Percentiles rank a stretch among this genome's conserved stretches.
These are phyloP conservation scores for Scytalidium lignicola DNA, from an alignment of 2,329 filamentous ascomycete genomes.

Conservation along the genomic window DNA sequence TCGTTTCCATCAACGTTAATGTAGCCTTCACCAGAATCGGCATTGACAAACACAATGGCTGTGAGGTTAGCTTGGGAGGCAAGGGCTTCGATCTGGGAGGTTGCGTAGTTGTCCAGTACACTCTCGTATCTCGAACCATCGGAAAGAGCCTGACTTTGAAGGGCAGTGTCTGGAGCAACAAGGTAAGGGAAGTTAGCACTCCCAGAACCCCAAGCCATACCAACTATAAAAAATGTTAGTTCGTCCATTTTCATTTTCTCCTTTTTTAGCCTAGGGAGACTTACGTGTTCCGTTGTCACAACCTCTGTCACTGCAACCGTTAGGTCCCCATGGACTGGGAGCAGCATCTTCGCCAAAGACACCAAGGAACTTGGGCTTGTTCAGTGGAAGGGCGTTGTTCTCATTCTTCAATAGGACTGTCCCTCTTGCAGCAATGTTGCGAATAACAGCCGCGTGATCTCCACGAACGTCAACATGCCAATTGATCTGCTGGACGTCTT, in stretches of 20 bases:
- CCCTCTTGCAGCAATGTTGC: slow-evolving; percentile 71
- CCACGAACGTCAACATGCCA: slow-evolving; percentile 77
- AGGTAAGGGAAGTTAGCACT: slow-evolving; percentile 71
- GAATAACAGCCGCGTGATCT: slow-evolving; percentile 68
- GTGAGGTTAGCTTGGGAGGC: slow-evolving; percentile 59
- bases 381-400: slow-evolving; percentile 67
- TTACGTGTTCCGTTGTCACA: slow-evolving; percentile 56
- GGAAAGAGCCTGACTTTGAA: slow-evolving; percentile 56
- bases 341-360: slow-evolving; percentile 83
- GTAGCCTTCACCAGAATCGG: slow-evolving; percentile 81
- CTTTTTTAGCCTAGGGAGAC: slow-evolving; percentile 36
- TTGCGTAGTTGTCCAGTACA: slow-evolving; percentile 62
- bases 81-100: slow-evolving; percentile 59
- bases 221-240: slow-evolving; percentile 54
- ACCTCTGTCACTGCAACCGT: slow-evolving; percentile 58
- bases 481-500: slow-evolving; percentile 66
- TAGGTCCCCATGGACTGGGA: slow-evolving; percentile 67
- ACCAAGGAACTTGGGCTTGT: slow-evolving; percentile 68
- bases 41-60: slow-evolving; percentile 85
- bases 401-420: slow-evolving; percentile 87
- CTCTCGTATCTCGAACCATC: slow-evolving; percentile 61
- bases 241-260: slow-evolving; percentile 26
- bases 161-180: slow-evolving; percentile 69
- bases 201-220: slow-evolving; percentile 77
- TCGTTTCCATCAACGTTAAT: slow-evolving; percentile 76